Percentiles rank a stretch among this genome's conserved stretches.
These are phyloP conservation scores for Pharnaceum exiguum DNA, from an alignment of 148 eudicot species.

Conservation along the genomic window DNA sequence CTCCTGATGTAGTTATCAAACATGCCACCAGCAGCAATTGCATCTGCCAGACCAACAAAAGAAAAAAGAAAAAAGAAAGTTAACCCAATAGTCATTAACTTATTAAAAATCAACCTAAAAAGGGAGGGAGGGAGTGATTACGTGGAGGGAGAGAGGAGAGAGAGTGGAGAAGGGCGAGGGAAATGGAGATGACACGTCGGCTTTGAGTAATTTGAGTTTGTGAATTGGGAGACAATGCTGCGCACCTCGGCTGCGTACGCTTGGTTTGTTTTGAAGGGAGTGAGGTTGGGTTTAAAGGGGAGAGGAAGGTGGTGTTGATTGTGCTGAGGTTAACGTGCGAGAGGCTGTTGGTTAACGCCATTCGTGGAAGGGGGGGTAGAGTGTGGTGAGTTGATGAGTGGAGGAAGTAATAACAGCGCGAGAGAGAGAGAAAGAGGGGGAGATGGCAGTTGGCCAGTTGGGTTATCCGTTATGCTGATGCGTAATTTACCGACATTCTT, in stretches of 20 bases:
- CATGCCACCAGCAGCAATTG: conserved; percentile 50
- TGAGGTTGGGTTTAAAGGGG: background rate
- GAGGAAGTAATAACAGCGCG: too few species aligned
- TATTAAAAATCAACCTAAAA: background rate
- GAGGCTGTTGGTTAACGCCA: conserved; percentile 15
- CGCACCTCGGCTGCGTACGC: conserved; percentile 11
- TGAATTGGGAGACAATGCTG: conserved; percentile 5
- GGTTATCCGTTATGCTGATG: too few species aligned
- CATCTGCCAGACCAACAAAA: conserved; percentile 33
- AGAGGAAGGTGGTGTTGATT: background rate
- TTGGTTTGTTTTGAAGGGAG: background rate
- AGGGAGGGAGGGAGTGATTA: background rate
- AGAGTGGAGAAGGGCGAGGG: conserved; percentile 35
- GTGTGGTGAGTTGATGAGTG: too few species aligned
- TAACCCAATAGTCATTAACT: background rate
- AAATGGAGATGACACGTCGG: conserved; percentile 42
- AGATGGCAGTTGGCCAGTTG: too few species aligned
- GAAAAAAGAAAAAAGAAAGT: background rate
- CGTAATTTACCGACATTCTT: too few species aligned
- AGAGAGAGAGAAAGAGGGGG: too few species aligned
- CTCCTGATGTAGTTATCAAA: conserved; percentile 74
- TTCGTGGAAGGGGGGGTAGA: background rate
- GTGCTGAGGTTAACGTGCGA: conserved; percentile 5
- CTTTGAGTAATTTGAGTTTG: conserved; percentile 22
- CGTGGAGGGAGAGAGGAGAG: conserved; percentile 18